Percentiles rank a stretch among this genome's conserved stretches.
Conservation (phyloP, 352 stramenopile species). For the Globisporangium cederbergense region DNA sequence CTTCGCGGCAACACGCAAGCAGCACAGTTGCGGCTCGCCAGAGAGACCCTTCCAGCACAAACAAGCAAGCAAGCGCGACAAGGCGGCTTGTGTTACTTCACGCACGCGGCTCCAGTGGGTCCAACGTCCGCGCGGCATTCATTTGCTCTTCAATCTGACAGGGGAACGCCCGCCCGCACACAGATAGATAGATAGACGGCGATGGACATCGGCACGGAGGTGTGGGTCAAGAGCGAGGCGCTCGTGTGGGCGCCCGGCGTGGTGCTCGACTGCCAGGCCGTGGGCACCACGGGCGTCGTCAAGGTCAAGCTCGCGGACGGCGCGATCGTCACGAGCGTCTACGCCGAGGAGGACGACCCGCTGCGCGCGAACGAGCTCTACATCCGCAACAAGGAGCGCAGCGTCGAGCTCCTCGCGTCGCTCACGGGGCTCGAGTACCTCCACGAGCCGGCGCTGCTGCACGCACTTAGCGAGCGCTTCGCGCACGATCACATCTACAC, state of each 20-base stretch:
- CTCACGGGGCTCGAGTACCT: conserved; percentile 81
- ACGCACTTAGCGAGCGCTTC: conserved; percentile 79
- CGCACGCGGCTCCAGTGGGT: not conserved
- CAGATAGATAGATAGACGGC: not conserved
- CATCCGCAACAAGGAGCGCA: conserved; percentile 58
- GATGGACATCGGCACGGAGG: conserved; percentile 82
- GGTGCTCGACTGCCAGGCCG: conserved; percentile 65
- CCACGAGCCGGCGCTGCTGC: conserved; percentile 79
- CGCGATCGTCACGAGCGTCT: conserved; percentile 40
- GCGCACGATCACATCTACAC: conserved; percentile 81
- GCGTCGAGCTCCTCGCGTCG: conserved; percentile 54
- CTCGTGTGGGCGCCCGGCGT: conserved; percentile 64
- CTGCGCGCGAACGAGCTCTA: conserved; percentile 40
- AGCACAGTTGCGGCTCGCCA: not conserved
- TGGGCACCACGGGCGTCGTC: conserved; percentile 31
- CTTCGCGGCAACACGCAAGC: not conserved
- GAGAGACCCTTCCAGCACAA: not conserved
- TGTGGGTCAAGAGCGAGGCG: conserved; percentile 72
- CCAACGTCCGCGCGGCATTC: not conserved
- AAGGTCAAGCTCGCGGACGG: conserved; percentile 39
- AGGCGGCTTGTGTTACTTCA: conserved; percentile 11
- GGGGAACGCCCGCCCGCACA: not conserved
- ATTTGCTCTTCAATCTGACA: not conserved
- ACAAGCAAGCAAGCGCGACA: conserved; percentile 6
- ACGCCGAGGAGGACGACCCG: conserved; percentile 24